Evolutionary conservation across 495 filamentous ascomycete species (phyloP), one percentile per base, ranked within the genome.

Genomic region (Aspergillus asperescens): DNA sequence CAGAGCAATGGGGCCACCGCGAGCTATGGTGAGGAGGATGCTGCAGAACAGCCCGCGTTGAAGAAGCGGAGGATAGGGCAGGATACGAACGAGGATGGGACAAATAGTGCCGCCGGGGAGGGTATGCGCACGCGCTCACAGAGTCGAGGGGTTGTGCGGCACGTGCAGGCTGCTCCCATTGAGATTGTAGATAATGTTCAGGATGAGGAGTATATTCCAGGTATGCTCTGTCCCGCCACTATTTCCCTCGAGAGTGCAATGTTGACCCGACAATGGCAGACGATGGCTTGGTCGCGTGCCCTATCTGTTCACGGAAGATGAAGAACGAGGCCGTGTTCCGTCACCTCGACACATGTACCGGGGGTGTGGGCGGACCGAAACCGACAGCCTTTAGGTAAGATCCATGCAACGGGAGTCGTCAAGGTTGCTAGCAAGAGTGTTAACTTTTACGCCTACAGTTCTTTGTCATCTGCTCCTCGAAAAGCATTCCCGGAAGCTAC

Each of bases 201-300:
- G 16, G 70, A 77, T 54, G 66, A 73, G 28, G 67, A 71, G 27
- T 67, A 61, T 40, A 52, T 64, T 23, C 62, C 65, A 39, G 65
- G 67, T 64, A 59, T 50, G 64, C 65, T 44, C 31, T 42, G n/a
- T n/a, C n/a, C n/a, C n/a, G n/a, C n/a, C n/a, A n/a, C n/a, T n/a
- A n/a, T n/a, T n/a, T n/a, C n/a, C n/a, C n/a, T n/a, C n/a, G n/a
- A n/a, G n/a, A n/a, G n/a, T n/a, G n/a, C n/a, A n/a, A n/a, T n/a
- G 29, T 48, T 39, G 4, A 37, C 31, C 31, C 19, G 47, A 10
- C 7, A 23, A 41, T 15, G 3, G n/a, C 62, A 80, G 83, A 84
- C 46, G 86, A 92, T 56, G 91, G 88, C 5, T 69, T 92, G 16
- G 84, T 89, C 3, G 69, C 80, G 13, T 98, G 93, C 66, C 93